phyloP scores from a whole-genome alignment of 2,329 filamentous ascomycete species.

The Colletotrichum musicola region DNA sequence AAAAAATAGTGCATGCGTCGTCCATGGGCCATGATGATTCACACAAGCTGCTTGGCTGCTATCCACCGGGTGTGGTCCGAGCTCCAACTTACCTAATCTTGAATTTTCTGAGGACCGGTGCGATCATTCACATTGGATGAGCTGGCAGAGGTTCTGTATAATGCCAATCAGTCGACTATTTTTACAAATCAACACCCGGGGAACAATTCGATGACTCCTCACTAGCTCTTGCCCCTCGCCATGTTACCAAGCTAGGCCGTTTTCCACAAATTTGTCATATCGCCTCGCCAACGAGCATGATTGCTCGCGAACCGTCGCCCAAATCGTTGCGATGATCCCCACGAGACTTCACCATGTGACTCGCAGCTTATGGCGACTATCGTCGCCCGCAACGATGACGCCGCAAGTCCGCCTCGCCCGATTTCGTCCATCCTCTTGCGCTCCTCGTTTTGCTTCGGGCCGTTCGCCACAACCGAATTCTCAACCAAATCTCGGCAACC shows the following conservation, averaged over 20 bases:
- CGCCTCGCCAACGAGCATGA: constrained; percentile 9
- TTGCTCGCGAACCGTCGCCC: not conserved
- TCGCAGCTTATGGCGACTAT: constrained; percentile 12
- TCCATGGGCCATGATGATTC: constrained; percentile 6
- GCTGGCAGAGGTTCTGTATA: not conserved
- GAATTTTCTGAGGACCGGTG: not conserved
- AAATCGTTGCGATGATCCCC: constrained; percentile 22
- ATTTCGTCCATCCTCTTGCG: not conserved
- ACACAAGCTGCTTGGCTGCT: not conserved
- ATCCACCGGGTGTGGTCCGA: not conserved
- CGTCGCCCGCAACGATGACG: not conserved
- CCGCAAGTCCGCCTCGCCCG: not conserved
- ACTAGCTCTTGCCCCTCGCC: not conserved
- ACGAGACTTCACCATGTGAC: constrained; percentile 18
- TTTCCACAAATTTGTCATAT: not conserved
- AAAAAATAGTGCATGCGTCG: not conserved
- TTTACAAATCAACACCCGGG: not conserved
- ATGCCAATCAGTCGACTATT: too few relatives aligned
- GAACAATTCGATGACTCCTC: not conserved
- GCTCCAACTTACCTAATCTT: constrained; percentile 23
- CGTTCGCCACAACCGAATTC: too few relatives aligned
- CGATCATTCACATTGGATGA: not conserved
- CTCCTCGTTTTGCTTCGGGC: too few relatives aligned
- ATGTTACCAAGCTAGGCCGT: not conserved
- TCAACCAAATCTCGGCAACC: too few relatives aligned